Conservation (phyloP, 805 yeast species). For the Ogataea saltuana region DNA sequence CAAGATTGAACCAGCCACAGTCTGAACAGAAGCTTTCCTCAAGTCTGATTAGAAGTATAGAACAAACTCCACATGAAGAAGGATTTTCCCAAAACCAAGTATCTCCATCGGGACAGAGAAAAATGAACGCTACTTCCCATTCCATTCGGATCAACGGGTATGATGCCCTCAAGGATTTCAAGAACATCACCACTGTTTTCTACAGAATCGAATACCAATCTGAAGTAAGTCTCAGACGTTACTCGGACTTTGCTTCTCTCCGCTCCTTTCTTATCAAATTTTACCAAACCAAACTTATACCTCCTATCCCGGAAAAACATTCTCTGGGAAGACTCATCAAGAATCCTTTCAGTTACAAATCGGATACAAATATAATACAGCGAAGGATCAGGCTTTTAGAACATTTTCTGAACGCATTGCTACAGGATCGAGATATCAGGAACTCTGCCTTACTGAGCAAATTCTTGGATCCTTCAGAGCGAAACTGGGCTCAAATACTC, state of each 20-base stretch:
- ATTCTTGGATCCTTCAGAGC: slow-evolving; percentile 53
- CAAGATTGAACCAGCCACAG: not conserved
- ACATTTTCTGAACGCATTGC: slow-evolving; percentile 44
- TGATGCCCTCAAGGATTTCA: slow-evolving; percentile 29
- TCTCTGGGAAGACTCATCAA: slow-evolving; percentile 41
- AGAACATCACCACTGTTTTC: slow-evolving; percentile 34
- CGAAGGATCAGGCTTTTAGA: slow-evolving; percentile 48
- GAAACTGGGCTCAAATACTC: slow-evolving; percentile 51
- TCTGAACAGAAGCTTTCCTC: no score
- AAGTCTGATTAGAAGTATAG: no score
- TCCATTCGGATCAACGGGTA: slow-evolving; percentile 12
- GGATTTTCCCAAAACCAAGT: no score
- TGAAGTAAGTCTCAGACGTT: slow-evolving; percentile 61
- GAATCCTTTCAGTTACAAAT: slow-evolving; percentile 35
- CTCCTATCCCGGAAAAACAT: slow-evolving; percentile 94
- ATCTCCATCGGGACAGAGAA: no score
- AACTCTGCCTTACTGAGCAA: slow-evolving; percentile 43
- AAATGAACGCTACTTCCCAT: no score
- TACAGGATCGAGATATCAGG: slow-evolving; percentile 37
- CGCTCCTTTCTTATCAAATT: slow-evolving; percentile 67
- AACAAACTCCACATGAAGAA: no score
- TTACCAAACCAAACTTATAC: slow-evolving; percentile 84
- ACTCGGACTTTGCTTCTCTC: slow-evolving; percentile 87
- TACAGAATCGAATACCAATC: slow-evolving; percentile 29
- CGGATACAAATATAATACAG: slow-evolving; percentile 40